These are phyloP conservation scores for Grammothele lineata DNA, from an alignment of 768 basidiomycete species.

Conservation along the genomic window DNA sequence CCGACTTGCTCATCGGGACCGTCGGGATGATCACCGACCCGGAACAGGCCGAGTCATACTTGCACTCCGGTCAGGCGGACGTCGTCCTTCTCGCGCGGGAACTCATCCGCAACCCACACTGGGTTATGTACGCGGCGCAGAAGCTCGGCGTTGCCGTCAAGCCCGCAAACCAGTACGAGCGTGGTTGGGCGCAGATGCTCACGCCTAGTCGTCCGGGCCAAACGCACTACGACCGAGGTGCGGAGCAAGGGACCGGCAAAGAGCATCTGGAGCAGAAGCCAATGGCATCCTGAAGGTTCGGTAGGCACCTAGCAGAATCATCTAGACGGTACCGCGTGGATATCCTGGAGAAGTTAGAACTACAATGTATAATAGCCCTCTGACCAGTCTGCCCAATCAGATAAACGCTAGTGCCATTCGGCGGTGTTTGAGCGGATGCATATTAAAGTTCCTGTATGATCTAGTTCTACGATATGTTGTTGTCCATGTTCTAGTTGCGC, in stretches of 20 bases:
- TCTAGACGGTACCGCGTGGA: too few species aligned
- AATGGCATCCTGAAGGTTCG: too few species aligned
- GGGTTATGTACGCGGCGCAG: conserved; percentile 57
- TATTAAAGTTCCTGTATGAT: too few species aligned
- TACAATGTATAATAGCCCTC: too few species aligned
- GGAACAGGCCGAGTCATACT: conserved; percentile 50
- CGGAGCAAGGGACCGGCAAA: conserved; percentile 6
- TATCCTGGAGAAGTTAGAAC: too few species aligned
- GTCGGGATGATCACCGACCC: conserved; percentile 75
- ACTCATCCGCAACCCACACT: conserved; percentile 62
- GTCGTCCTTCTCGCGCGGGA: conserved; percentile 66
- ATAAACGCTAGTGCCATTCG: too few species aligned
- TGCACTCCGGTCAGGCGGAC: conserved; percentile 66
- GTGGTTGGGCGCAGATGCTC: conserved; percentile 46
- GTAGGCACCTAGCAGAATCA: too few species aligned
- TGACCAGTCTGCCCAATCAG: too few species aligned
- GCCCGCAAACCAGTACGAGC: conserved; percentile 68
- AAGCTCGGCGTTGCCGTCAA: conserved; percentile 62
- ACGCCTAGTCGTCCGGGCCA: conserved; percentile 10
- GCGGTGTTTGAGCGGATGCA: too few species aligned
- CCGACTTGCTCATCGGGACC: conserved; percentile 49
- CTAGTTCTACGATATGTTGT: conserved; percentile 14
- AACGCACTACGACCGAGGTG: background rate
- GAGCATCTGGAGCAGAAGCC: conserved; percentile 2
- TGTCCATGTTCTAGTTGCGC: conserved; percentile 1